Base-by-base conservation (phyloP, 78 protist genomes). In the Capsaspora owczarzaki region DNA sequence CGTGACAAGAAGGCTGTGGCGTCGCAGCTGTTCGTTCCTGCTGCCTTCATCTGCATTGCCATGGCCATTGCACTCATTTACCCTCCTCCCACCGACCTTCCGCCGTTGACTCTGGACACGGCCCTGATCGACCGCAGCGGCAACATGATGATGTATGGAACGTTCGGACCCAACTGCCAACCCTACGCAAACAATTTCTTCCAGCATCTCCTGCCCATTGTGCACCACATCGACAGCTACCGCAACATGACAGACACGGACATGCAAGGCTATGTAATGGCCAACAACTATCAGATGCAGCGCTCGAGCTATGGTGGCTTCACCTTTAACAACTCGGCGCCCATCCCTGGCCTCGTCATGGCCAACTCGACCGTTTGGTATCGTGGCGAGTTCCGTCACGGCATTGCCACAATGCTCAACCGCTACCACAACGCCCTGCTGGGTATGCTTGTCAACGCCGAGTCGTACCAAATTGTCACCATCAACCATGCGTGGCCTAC, bases 301-400 rank as follows among this genome's bases (percentile, higher is more conserved):
- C n/a, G n/a, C n/a, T n/a, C n/a, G n/a, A n/a, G n/a, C n/a, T 56
- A 63, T 4, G 72, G 72, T 35, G 72, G 72, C 35, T 63, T 33
- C 23, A 49, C 56, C 10, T 49, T 49, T 49, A 16, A 49, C 56
- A 49, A 10, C n/a, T 16, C n/a, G 16, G 56, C 16, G n/a, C n/a
- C 10, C 56, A 49, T 20, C 56, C 10, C 56, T 16, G 56, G 56
- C n/a, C 10, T 10, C 16, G 56, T 49, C n/a, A 16, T 49, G n/a
- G 56, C 56, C 56, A 49, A 49, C 56, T 10, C 16, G 56, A 49
- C 56, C n/a, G 56, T 49, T 10, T 49, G 56, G 56, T 16, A 49
- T 49, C 56, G 56, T 16, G 56, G 16, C 10, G n/a, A 49, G 56
- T 20, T 20, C 56, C n/a, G n/a, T n/a, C n/a, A n/a, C n/a, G n/a